Percentiles rank a stretch among this genome's conserved stretches.
Conservation (phyloP, 2,329 filamentous ascomycete genomes). For the Fusarium floridanum region DNA sequence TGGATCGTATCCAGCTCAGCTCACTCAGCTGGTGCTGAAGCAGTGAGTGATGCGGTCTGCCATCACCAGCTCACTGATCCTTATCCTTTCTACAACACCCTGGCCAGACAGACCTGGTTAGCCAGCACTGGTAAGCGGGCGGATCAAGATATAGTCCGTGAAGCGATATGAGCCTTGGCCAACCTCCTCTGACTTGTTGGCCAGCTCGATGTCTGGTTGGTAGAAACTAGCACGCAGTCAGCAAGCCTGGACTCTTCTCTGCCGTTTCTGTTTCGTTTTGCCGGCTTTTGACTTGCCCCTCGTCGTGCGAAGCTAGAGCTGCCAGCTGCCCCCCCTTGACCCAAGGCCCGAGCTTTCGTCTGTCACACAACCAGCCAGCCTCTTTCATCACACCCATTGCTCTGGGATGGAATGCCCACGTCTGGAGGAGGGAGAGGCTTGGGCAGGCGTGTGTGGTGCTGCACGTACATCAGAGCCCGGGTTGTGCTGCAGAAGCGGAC, state of each 20-base stretch:
- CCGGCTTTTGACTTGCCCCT: constrained; percentile 15
- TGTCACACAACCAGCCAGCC: constrained; percentile 15
- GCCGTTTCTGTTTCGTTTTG: constrained; percentile 14
- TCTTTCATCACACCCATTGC: constrained; percentile 27
- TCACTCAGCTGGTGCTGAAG: background rate
- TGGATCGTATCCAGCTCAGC: background rate
- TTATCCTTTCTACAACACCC: background rate
- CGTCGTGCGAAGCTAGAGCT: constrained; percentile 13
- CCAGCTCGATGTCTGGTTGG: background rate
- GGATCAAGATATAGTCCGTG: background rate
- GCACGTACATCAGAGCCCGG: background rate
- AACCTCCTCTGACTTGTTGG: background rate
- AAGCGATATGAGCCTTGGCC: background rate
- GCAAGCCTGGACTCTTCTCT: constrained; percentile 28
- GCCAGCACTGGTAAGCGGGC: background rate
- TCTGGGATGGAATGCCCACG: constrained; percentile 15
- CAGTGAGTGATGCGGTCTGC: background rate
- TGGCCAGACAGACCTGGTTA: background rate
- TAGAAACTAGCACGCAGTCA: constrained; percentile 25
- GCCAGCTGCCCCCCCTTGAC: background rate
- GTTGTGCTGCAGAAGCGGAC: constrained; percentile 6
- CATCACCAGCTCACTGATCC: background rate
- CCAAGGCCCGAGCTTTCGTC: background rate
- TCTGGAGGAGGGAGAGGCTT: constrained; percentile 1
- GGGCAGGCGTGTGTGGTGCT: constrained; percentile 5